Evolutionary conservation across 306 rosid genomes (phyloP).

Genomic region (Begonia loranthoides): DNA sequence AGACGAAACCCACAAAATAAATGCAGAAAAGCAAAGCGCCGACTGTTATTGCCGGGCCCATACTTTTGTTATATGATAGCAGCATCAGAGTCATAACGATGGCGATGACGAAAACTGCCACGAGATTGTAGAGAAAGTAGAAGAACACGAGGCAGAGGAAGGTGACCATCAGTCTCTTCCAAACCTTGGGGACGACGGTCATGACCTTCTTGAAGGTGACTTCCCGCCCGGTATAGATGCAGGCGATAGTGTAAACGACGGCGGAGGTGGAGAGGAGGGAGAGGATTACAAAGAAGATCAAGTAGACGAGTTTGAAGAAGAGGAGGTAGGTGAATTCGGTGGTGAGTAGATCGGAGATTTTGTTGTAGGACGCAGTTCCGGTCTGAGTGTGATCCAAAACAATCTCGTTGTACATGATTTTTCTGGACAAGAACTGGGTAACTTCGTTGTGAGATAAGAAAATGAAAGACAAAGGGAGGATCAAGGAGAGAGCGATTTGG

Average conservation of each 20-base stretch:
- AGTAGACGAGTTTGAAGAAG: constrained; percentile 20
- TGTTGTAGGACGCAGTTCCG: background rate
- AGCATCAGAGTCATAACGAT: background rate
- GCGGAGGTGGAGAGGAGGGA: constrained; percentile 29
- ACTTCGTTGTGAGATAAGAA: constrained; percentile 20
- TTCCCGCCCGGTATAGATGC: constrained; percentile 16
- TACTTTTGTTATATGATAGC: too few species aligned
- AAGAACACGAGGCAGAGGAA: constrained; percentile 9
- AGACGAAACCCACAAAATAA: constrained; percentile 7
- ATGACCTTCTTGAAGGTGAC: constrained; percentile 9
- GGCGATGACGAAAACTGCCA: background rate
- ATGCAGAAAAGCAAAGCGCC: too few species aligned
- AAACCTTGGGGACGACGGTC: constrained; percentile 17
- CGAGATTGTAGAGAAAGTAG: constrained; percentile 10
- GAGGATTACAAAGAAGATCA: constrained; percentile 14
- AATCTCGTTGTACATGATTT: constrained; percentile 6
- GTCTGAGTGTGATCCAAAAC: background rate
- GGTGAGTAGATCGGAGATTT: constrained; percentile 9
- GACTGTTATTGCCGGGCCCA: too few species aligned
- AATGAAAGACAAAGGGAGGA: constrained; percentile 21
- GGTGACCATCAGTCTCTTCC: constrained; percentile 22
- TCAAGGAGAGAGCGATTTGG: constrained; percentile 20
- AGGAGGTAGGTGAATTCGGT: constrained; percentile 8
- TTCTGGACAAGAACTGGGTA: constrained; percentile 14
- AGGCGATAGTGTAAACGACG: constrained; percentile 24